Percentiles rank a stretch among this genome's conserved stretches.
These are phyloP conservation scores for Alloascoidea hylecoeti DNA, from an alignment of 805 yeast genomes.

Conservation along the genomic window DNA sequence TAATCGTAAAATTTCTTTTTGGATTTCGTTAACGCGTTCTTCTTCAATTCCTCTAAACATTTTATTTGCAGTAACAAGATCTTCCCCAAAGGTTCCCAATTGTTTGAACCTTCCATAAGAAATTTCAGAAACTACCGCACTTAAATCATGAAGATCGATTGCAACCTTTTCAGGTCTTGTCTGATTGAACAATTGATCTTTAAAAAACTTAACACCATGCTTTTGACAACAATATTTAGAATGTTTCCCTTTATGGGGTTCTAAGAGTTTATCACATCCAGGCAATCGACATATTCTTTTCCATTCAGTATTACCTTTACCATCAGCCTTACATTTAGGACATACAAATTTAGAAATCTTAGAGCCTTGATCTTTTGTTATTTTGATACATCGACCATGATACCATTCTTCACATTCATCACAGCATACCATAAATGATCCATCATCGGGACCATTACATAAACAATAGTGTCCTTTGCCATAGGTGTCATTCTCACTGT, in stretches of 20 bases:
- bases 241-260: neutral
- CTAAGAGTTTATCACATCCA: slow-evolving; percentile 38
- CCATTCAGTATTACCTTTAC: slow-evolving; percentile 43
- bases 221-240: slow-evolving; percentile 66
- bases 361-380: slow-evolving; percentile 33
- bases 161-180: neutral
- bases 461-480: too few relatives aligned
- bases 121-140: neutral
- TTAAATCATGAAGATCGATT: neutral
- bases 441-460: slow-evolving; percentile 67
- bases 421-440: slow-evolving; percentile 83
- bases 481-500: too few relatives aligned
- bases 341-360: slow-evolving; percentile 59
- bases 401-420: slow-evolving; percentile 95
- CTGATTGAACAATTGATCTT: neutral
- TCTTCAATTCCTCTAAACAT: neutral
- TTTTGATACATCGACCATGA: slow-evolving; percentile 65
- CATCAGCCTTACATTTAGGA: slow-evolving; percentile 45
- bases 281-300: slow-evolving; percentile 58
- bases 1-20: neutral
- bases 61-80: neutral
- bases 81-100: neutral
- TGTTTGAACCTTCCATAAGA: neutral
- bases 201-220: slow-evolving; percentile 45
- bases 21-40: neutral